These are phyloP conservation scores for Ophiostoma quercus DNA, from an alignment of 2,329 filamentous ascomycete species.

Conservation along the genomic window DNA sequence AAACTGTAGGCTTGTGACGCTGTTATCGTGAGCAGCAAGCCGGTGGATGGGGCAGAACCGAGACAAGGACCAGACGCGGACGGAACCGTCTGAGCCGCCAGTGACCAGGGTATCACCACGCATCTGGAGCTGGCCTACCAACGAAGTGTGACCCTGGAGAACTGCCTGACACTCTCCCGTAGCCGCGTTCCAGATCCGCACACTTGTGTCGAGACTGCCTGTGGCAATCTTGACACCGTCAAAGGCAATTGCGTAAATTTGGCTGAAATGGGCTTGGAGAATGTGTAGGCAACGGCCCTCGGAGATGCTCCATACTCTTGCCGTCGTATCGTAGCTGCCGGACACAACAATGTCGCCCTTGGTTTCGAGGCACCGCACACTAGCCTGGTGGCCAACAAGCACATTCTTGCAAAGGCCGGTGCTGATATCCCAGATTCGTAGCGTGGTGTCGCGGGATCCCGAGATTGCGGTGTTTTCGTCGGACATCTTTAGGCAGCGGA, in stretches of 20 bases:
- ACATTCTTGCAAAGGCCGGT: constrained; percentile 87
- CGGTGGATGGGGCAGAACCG: constrained; percentile 90
- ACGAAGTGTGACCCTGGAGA: constrained; percentile 90
- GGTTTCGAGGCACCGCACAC: constrained; percentile 90
- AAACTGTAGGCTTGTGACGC: constrained; percentile 94
- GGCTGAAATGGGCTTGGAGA: constrained; percentile 89
- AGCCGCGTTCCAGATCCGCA: constrained; percentile 90
- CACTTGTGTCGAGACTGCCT: constrained; percentile 91
- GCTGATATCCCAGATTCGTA: constrained; percentile 90
- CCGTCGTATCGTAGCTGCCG: constrained; percentile 94
- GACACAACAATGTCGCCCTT: constrained; percentile 97
- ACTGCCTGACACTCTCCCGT: constrained; percentile 84
- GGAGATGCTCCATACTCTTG: constrained; percentile 95
- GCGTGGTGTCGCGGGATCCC: constrained; percentile 87
- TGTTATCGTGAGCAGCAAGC: constrained; percentile 94
- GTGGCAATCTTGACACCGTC: constrained; percentile 91
- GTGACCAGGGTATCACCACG: constrained; percentile 91
- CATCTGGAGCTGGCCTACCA: constrained; percentile 96
- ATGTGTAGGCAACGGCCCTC: constrained; percentile 89
- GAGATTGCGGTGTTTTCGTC: constrained; percentile 92
- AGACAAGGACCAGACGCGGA: constrained; percentile 90
- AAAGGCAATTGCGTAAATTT: constrained; percentile 98
- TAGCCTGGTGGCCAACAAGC: constrained; percentile 89
- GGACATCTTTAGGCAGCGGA: constrained; percentile 96
- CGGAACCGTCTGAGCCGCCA: constrained; percentile 90